Conservation (phyloP, 495 filamentous ascomycete genomes). For the Beverwykella pulmonaria region DNA sequence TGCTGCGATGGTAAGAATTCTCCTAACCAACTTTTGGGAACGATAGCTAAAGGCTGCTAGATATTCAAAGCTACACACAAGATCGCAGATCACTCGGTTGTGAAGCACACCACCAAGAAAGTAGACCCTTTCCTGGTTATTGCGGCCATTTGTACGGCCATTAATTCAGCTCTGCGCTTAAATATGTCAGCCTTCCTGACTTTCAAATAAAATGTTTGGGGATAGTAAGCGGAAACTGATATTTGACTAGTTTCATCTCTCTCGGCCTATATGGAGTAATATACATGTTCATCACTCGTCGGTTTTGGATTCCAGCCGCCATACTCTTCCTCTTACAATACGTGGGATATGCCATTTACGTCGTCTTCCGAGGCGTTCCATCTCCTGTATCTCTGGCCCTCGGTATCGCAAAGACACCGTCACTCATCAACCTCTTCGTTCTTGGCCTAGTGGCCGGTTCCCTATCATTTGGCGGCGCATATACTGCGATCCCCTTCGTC, state of each 20-base stretch:
- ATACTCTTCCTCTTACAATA: constrained; percentile 46
- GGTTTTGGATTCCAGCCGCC: constrained; percentile 37
- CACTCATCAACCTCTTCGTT: constrained; percentile 44
- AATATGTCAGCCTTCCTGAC: constrained; percentile 40
- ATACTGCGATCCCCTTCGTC: constrained; percentile 48
- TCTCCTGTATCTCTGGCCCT: constrained; percentile 46
- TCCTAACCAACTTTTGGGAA: background rate
- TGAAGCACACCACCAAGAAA: constrained; percentile 41
- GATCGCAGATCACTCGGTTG: constrained; percentile 44
- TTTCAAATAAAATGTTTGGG: background rate
- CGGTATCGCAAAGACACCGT: constrained; percentile 45
- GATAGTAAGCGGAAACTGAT: constrained; percentile 9
- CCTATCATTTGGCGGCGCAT: constrained; percentile 48
- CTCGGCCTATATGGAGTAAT: constrained; percentile 45
- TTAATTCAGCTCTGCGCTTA: constrained; percentile 45
- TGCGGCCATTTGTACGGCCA: constrained; percentile 44
- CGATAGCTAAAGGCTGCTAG: constrained; percentile 13
- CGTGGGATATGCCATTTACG: constrained; percentile 43
- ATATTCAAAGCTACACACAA: constrained; percentile 45
- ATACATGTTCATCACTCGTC: constrained; percentile 40
- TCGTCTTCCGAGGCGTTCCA: constrained; percentile 43
- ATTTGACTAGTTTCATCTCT: constrained; percentile 43
- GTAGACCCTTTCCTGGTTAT: constrained; percentile 43
- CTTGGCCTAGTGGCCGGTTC: constrained; percentile 47
- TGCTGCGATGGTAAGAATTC: constrained; percentile 44